Base-by-base conservation (phyloP, 129 eudicot genomes). In the Helichrysum umbraculigerum region DNA sequence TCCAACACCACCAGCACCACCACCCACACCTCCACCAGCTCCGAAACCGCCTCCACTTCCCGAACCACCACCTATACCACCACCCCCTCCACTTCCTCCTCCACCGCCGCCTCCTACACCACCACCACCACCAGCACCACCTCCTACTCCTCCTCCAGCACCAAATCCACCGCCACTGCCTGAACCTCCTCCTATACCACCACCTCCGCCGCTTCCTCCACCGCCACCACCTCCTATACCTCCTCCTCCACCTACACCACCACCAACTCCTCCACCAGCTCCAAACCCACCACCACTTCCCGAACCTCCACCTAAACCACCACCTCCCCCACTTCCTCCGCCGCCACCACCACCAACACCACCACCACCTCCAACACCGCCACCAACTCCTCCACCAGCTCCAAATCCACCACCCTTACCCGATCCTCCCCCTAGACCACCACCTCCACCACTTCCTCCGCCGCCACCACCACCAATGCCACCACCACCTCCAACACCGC, bases 291-390 rank as follows among this genome's bases (percentile, higher is more conserved):
- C 85, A 17, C 75, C 91, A 7, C 66, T 85, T 0, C 85, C 90
- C 0, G 75, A 81, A 34, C 78, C 88, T 0, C 69, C 81, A 16
- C 91, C 86, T 10, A 83, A 78, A 16, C 90, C 90, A 0, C 80
- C 81, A 5, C 90, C 90, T 4, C 83, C 90, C 4, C 90, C 88
- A 4, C 80, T 79, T 3, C 90, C 90, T 4, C 83, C 90, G 4
- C 90, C 88, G 3, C 80, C 74, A 33, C 89, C 89, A 2, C 81
- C 82, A 6, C 86, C 89, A 21, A 80, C 67, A 5, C 79, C 79
- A 0, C 87, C 91, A 21, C 85, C 74, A 4, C 87, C 87, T 11
- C 82, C 54, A 54, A 87, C 88, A 0, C 85, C 83, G 12, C 88
- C 88, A 5, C 83, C 76, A 0, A 84, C 87, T 25, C 83, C 83